These are phyloP conservation scores for Pythium pectinolyticum DNA, from an alignment of 352 stramenopile genomes.

Conservation along the genomic window DNA sequence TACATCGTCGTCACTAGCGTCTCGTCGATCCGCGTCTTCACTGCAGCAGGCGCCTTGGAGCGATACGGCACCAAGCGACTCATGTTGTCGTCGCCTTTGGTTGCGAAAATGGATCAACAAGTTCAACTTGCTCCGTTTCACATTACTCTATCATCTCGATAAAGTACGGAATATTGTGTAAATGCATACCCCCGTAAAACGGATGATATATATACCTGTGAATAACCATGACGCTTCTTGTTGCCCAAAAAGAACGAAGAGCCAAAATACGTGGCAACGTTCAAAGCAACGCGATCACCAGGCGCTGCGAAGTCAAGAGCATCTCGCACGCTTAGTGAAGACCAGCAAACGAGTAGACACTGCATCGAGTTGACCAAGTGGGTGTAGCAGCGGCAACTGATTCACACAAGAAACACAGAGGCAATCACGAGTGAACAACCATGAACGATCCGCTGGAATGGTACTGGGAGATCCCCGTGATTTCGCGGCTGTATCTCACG, in stretches of 20 bases:
- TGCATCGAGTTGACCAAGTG: too few species aligned
- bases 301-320: neutral
- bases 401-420: neutral
- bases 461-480: constrained; percentile 99
- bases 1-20: constrained; percentile 75
- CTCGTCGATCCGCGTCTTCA: constrained; percentile 63
- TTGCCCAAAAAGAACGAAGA: neutral
- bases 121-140: neutral
- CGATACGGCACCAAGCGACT: constrained; percentile 67
- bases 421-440: neutral
- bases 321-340: neutral
- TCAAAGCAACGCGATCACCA: neutral
- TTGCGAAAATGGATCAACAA: neutral
- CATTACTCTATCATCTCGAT: too few species aligned
- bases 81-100: constrained; percentile 35
- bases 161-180: too few species aligned
- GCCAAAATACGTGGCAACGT: constrained; percentile 2
- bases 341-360: neutral
- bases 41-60: constrained; percentile 44
- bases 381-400: too few species aligned
- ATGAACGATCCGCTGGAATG: constrained; percentile 92
- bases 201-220: too few species aligned
- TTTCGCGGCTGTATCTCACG: constrained; percentile 98
- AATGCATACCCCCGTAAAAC: too few species aligned
- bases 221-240: too few species aligned